Evolutionary conservation across 1,284 basidiomycete species (phyloP).

Genomic region (Trichosporon sp.): DNA sequence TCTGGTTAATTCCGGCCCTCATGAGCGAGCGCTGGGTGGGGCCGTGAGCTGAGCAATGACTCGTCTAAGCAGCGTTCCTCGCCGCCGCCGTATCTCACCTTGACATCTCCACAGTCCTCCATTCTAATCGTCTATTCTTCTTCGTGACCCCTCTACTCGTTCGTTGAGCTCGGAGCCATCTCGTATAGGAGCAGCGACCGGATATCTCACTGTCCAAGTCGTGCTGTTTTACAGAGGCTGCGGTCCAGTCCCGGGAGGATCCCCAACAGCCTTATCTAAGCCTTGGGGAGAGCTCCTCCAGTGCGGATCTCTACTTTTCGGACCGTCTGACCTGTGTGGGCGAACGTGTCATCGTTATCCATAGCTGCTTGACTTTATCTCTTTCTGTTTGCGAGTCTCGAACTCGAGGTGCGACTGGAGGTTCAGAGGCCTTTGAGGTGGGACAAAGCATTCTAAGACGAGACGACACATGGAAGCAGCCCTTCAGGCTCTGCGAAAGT

Average conservation of each 20-base stretch:
- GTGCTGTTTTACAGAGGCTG: background rate
- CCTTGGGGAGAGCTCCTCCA: background rate
- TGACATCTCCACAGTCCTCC: background rate
- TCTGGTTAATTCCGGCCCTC: background rate
- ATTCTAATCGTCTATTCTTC: background rate
- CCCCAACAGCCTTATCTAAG: too few species aligned
- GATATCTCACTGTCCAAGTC: background rate
- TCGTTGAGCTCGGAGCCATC: background rate
- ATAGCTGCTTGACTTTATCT: conserved; percentile 1
- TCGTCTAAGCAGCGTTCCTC: background rate
- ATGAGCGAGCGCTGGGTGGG: background rate
- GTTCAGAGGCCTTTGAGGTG: background rate
- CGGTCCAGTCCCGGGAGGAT: too few species aligned
- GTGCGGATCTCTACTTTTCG: background rate
- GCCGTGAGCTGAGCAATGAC: background rate
- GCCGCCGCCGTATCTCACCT: background rate
- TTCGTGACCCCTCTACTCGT: background rate
- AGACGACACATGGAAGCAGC: conserved; percentile 1
- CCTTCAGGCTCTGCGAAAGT: conserved; percentile 5
- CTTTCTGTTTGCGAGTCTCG: background rate
- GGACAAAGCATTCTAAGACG: background rate
- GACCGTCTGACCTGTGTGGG: background rate
- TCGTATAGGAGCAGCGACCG: background rate
- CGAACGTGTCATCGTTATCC: background rate
- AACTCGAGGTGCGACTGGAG: background rate